Conservation (phyloP, 78 protist genomes). For the Anaeramoeba flamelloides region DNA sequence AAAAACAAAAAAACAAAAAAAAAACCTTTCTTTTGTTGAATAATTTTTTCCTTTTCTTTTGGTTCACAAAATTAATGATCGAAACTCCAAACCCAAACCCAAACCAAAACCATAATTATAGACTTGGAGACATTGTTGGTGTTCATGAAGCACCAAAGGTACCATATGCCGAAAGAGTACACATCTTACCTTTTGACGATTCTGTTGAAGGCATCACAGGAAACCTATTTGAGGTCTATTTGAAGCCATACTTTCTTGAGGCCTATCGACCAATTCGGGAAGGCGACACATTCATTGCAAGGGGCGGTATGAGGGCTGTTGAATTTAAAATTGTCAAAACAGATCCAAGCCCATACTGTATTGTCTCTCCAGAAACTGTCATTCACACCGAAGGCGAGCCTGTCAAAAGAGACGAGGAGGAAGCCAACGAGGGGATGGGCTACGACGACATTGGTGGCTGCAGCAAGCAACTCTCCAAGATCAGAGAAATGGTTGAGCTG, state of each 20-base stretch:
- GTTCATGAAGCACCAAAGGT: constrained; percentile 64
- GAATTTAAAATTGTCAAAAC: constrained; percentile 97
- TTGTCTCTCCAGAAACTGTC: constrained; percentile 86
- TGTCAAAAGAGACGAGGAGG: constrained; percentile 95
- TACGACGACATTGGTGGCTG: constrained; percentile 99
- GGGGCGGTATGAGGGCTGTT: constrained; percentile 96
- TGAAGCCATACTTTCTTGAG: constrained; percentile 94
- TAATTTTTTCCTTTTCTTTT: no score
- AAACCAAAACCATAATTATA: no score
- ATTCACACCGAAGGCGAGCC: constrained; percentile 99
- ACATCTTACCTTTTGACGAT: constrained; percentile 97
- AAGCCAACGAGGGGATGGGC: constrained; percentile 56
- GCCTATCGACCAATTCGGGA: constrained; percentile 97
- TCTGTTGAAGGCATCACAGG: constrained; percentile 94
- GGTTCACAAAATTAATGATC: no score
- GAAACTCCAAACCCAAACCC: no score
- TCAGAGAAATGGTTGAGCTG: constrained; percentile 95
- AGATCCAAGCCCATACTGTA: constrained; percentile 77
- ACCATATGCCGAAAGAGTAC: constrained; percentile 74
- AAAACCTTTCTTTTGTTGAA: no score
- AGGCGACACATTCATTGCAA: constrained; percentile 60
- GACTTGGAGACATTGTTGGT: constrained; percentile 85
- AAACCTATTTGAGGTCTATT: constrained; percentile 87
- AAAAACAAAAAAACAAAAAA: no score
- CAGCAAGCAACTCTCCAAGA: constrained; percentile 91